Evolutionary conservation across 176 grass and related monocot genomes (phyloP).

Genomic region (Oryza coarctata): DNA sequence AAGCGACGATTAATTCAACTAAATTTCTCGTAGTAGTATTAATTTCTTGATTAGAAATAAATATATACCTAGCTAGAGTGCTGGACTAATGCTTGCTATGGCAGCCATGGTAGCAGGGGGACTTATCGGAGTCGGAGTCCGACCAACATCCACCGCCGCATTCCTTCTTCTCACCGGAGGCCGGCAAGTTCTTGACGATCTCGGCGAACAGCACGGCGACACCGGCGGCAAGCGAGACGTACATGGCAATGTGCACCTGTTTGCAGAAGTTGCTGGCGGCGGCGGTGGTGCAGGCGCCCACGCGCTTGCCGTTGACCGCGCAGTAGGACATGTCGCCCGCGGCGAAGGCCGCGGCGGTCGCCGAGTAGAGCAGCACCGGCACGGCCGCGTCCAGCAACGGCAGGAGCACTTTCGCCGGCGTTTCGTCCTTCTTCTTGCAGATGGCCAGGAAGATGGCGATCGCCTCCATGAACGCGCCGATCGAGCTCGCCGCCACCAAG

Average conservation of each 20-base stretch:
- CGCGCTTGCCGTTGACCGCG: conserved; percentile 5
- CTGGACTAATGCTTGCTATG: conserved; percentile 39
- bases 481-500: conserved; percentile 32
- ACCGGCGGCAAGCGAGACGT: conserved; percentile 30
- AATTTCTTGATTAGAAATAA: neutral
- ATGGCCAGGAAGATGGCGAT: conserved; percentile 41
- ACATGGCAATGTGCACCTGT: conserved; percentile 37
- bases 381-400: conserved; percentile 29
- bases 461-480: conserved; percentile 32
- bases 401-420: neutral
- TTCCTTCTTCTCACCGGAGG: neutral
- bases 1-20: neutral
- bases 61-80: neutral
- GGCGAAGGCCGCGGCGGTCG: conserved; percentile 38
- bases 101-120: conserved; percentile 31
- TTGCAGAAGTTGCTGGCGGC: conserved; percentile 39
- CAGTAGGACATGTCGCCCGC: conserved; percentile 31
- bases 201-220: conserved; percentile 2
- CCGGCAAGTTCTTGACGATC: neutral
- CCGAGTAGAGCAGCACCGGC: conserved; percentile 45
- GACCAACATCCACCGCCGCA: neutral
- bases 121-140: neutral
- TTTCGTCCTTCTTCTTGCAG: conserved; percentile 37
- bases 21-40: neutral
- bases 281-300: conserved; percentile 31